Evolutionary conservation across 2,329 filamentous ascomycete species (phyloP).

Genomic region (Pseudocercospora vitis): DNA sequence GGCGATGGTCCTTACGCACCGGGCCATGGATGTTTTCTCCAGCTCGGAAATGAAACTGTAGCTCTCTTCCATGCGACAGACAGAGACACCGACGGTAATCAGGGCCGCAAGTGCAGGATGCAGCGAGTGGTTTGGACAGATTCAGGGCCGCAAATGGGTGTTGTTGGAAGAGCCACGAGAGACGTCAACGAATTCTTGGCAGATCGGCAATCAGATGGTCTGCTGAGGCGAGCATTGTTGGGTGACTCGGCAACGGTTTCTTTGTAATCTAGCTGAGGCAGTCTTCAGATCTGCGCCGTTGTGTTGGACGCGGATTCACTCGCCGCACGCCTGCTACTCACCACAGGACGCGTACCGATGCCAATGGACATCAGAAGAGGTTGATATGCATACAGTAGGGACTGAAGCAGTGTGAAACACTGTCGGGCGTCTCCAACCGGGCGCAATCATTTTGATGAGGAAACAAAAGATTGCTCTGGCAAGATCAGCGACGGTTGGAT

Average conservation of each 20-base stretch:
- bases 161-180: slow-evolving; percentile 40
- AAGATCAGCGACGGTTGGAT: too few relatives aligned
- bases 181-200: slow-evolving; percentile 35
- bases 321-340: too few relatives aligned
- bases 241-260: background rate
- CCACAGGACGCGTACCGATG: too few relatives aligned
- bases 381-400: too few relatives aligned
- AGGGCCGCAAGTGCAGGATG: slow-evolving; percentile 46
- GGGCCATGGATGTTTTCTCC: slow-evolving; percentile 49
- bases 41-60: slow-evolving; percentile 44
- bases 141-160: slow-evolving; percentile 46
- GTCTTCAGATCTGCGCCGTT: too few relatives aligned
- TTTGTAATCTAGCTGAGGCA: too few relatives aligned
- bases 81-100: slow-evolving; percentile 45
- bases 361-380: too few relatives aligned
- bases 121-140: slow-evolving; percentile 43
- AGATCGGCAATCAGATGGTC: slow-evolving; percentile 18
- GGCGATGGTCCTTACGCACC: slow-evolving; percentile 45
- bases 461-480: too few relatives aligned
- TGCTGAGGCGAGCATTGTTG: background rate
- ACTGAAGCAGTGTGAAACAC: too few relatives aligned
- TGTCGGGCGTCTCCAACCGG: too few relatives aligned
- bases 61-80: slow-evolving; percentile 51
- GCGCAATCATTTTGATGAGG: too few relatives aligned
- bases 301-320: too few relatives aligned